phyloP scores from a whole-genome alignment of 2,329 filamentous ascomycete genomes.

The Eutypa lata region DNA sequence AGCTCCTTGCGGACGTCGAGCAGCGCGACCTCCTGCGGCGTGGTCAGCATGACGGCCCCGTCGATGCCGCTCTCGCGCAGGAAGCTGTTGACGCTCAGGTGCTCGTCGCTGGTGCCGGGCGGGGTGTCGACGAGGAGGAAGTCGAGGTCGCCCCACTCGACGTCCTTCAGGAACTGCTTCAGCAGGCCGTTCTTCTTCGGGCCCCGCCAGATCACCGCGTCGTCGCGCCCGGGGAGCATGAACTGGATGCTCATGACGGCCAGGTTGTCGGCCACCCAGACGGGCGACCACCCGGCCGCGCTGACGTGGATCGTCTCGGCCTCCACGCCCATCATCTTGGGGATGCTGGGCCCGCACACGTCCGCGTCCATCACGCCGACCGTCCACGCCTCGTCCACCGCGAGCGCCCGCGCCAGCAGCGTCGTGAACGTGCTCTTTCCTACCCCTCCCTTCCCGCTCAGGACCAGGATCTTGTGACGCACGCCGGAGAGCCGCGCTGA shows the following conservation, averaged over 20 bases:
- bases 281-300: constrained; percentile 85
- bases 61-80: constrained; percentile 89
- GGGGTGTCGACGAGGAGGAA: constrained; percentile 93
- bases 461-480: constrained; percentile 86
- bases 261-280: constrained; percentile 93
- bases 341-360: constrained; percentile 93
- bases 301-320: constrained; percentile 90
- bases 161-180: constrained; percentile 96
- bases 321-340: constrained; percentile 98
- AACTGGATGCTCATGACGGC: constrained; percentile 98
- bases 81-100: constrained; percentile 88
- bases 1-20: constrained; percentile 96
- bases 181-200: constrained; percentile 99
- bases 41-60: constrained; percentile 89
- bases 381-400: constrained; percentile 68
- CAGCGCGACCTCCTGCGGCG: constrained; percentile 88
- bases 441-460: constrained; percentile 94
- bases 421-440: constrained; percentile 94
- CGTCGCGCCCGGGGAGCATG: constrained; percentile 90
- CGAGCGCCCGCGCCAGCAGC: constrained; percentile 85
- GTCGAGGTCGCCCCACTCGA: constrained; percentile 95
- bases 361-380: constrained; percentile 98
- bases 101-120: constrained; percentile 92
- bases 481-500: constrained; percentile 77
- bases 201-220: constrained; percentile 95